These are phyloP conservation scores for Tolypocladium guangdongense DNA, from an alignment of 2,329 filamentous ascomycete genomes.

Conservation along the genomic window DNA sequence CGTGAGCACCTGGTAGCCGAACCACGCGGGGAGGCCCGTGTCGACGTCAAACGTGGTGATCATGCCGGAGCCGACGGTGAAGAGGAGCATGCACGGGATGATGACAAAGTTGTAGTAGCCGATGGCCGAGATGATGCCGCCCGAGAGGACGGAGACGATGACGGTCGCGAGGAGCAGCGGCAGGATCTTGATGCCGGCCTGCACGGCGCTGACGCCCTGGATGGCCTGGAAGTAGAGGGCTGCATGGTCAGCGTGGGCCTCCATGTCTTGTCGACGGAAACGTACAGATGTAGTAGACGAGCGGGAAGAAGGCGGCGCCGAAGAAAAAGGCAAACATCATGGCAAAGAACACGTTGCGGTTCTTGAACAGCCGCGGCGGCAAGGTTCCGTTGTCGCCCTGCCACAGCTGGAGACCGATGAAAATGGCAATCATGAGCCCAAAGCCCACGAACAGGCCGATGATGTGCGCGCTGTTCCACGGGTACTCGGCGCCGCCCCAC, in stretches of 20 bases:
- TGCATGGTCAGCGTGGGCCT: constrained; percentile 8
- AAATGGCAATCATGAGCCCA: constrained; percentile 33
- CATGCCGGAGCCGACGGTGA: constrained; percentile 38
- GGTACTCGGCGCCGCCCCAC: constrained; percentile 41
- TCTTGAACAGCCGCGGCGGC: constrained; percentile 33
- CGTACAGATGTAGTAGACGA: constrained; percentile 43
- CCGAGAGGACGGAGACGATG: constrained; percentile 32
- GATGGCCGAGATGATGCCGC: constrained; percentile 28
- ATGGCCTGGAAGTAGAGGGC: constrained; percentile 44
- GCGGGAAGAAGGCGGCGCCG: constrained; percentile 38
- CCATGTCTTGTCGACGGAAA: neutral
- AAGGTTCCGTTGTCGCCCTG: constrained; percentile 32
- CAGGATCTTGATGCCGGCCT: constrained; percentile 44
- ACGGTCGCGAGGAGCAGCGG: constrained; percentile 41
- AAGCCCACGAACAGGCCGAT: constrained; percentile 41
- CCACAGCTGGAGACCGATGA: constrained; percentile 34
- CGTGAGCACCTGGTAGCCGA: constrained; percentile 45
- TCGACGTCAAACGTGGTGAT: constrained; percentile 39
- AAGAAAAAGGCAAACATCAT: constrained; percentile 37
- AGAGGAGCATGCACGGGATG: constrained; percentile 29
- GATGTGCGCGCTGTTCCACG: constrained; percentile 37
- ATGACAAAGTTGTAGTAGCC: constrained; percentile 32
- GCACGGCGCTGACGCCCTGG: constrained; percentile 38
- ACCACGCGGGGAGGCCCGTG: constrained; percentile 39
- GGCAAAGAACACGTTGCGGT: constrained; percentile 28